These are phyloP conservation scores for Kwoniella pini DNA, from an alignment of 768 basidiomycete genomes.

Conservation along the genomic window DNA sequence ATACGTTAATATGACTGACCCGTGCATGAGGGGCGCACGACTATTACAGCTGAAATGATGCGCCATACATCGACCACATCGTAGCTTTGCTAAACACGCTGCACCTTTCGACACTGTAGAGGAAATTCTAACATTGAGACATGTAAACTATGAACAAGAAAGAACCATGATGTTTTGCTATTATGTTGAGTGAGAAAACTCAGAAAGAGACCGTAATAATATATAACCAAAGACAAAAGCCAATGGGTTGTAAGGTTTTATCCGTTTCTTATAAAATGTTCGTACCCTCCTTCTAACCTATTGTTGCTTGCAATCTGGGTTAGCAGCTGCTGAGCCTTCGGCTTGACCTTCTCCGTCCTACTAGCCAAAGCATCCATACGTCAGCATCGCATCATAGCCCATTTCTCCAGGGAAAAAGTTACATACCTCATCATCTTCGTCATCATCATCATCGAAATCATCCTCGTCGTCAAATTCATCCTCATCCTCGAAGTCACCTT, in stretches of 20 bases:
- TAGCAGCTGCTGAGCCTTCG: constrained; percentile 16
- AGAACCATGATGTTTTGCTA: neutral
- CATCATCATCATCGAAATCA: constrained; percentile 35
- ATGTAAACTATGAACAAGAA: constrained; percentile 7
- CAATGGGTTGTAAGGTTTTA: too few species aligned
- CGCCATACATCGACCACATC: too few species aligned
- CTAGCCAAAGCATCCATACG: constrained; percentile 10
- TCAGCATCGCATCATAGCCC: constrained; percentile 9
- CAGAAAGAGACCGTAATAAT: neutral
- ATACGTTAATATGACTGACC: too few species aligned
- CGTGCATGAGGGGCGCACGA: too few species aligned
- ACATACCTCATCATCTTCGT: constrained; percentile 57
- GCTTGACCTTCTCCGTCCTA: constrained; percentile 25
- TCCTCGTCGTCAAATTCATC: constrained; percentile 48
- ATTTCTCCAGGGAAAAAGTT: neutral
- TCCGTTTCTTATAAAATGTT: neutral
- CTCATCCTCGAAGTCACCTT: constrained; percentile 53
- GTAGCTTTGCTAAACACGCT: too few species aligned
- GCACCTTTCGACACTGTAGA: too few species aligned
- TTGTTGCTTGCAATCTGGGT: constrained; percentile 44
- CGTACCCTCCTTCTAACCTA: constrained; percentile 2
- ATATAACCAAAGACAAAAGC: neutral
- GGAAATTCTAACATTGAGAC: constrained; percentile 5
- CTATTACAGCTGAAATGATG: too few species aligned
- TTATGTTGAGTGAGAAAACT: neutral